phyloP scores from a whole-genome alignment of 805 yeast species.

The Kodamaea lidongshanica region DNA sequence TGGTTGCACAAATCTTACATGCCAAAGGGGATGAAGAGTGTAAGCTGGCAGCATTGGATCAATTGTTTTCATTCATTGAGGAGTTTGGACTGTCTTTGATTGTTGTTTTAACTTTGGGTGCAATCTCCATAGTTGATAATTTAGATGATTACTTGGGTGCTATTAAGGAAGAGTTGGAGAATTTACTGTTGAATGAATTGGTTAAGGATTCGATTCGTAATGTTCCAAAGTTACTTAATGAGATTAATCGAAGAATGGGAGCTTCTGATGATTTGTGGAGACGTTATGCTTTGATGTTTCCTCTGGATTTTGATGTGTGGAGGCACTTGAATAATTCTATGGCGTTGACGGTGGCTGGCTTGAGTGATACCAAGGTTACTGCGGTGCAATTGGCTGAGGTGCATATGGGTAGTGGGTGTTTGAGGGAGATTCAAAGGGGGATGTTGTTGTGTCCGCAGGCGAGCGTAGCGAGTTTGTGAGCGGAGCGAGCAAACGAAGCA shows the following conservation, averaged over 20 bases:
- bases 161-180: constrained; percentile 57
- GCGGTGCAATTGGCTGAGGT: constrained; percentile 49
- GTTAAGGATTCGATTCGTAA: constrained; percentile 46
- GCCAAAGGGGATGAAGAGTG: constrained; percentile 73
- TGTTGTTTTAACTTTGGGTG: constrained; percentile 71
- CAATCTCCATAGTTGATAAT: constrained; percentile 63
- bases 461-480: constrained; percentile 1
- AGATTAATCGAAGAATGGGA: constrained; percentile 41
- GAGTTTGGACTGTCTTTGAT: constrained; percentile 59
- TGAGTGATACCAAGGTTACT: constrained; percentile 44
- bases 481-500: no score
- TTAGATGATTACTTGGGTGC: constrained; percentile 56
- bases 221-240: constrained; percentile 54
- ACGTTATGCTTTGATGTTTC: constrained; percentile 67
- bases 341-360: constrained; percentile 53
- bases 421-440: constrained; percentile 61
- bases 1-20: constrained; percentile 74
- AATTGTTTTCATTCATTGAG: constrained; percentile 61
- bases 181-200: constrained; percentile 41
- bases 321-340: constrained; percentile 47
- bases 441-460: constrained; percentile 53
- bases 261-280: constrained; percentile 45
- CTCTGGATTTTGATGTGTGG: constrained; percentile 69
- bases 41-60: constrained; percentile 78
- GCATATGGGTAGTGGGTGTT: constrained; percentile 40